Evolutionary conservation across 345 rosid genomes (phyloP).

Genomic region (Linum trigynum): DNA sequence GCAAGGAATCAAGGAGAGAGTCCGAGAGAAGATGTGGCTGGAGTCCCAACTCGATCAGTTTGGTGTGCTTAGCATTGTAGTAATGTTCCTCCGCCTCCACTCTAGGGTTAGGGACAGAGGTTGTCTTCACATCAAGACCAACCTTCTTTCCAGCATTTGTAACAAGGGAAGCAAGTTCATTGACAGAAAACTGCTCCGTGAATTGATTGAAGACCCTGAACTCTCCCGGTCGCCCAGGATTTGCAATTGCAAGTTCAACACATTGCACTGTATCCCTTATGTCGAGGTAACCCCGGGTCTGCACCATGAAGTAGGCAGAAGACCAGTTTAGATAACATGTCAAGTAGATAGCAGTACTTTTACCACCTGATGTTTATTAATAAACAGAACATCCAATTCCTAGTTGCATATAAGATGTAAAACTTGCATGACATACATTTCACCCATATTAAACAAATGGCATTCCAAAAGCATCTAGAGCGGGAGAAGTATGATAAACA

Average conservation of each 20-base stretch:
- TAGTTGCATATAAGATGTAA: too few relatives aligned
- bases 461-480: too few relatives aligned
- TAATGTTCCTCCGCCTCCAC: constrained; percentile 99
- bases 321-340: not conserved
- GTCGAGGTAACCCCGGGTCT: constrained; percentile 99
- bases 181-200: constrained; percentile 92
- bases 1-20: constrained; percentile 86
- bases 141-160: constrained; percentile 80
- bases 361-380: too few relatives aligned
- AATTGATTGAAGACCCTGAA: constrained; percentile 90
- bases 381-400: too few relatives aligned
- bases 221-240: constrained; percentile 79
- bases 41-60: constrained; percentile 89
- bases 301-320: constrained; percentile 8
- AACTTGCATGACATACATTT: too few relatives aligned
- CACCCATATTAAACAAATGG: too few relatives aligned
- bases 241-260: constrained; percentile 85
- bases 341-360: too few relatives aligned
- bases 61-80: constrained; percentile 95
- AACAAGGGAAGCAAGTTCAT: constrained; percentile 76
- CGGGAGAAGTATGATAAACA: too few relatives aligned
- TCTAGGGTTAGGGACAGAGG: constrained; percentile 82
- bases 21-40: constrained; percentile 82
- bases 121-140: constrained; percentile 64
- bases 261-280: constrained; percentile 95